Conservation (phyloP, 2,329 filamentous ascomycete genomes). For the Clonostachys solani region DNA sequence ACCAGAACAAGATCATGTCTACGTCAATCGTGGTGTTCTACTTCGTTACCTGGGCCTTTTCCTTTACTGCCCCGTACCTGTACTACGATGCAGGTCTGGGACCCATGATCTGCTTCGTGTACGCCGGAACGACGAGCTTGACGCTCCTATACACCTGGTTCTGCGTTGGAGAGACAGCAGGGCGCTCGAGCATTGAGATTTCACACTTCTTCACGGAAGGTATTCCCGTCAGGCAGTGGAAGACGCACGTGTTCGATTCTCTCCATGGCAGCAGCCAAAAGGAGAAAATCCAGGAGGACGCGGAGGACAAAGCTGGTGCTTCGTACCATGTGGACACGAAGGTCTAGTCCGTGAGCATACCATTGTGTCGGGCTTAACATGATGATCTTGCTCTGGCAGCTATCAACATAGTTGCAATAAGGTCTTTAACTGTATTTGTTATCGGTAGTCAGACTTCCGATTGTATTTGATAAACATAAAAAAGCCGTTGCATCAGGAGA, state of each 20-base stretch:
- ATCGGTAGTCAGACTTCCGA: too few species aligned
- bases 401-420: too few species aligned
- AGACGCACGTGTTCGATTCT: constrained; percentile 10
- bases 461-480: too few species aligned
- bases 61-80: constrained; percentile 25
- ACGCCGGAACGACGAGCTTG: constrained; percentile 18
- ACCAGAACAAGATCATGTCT: constrained; percentile 39
- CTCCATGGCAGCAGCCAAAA: constrained; percentile 1
- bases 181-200: constrained; percentile 26
- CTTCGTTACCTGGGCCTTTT: constrained; percentile 21
- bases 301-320: neutral
- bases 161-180: constrained; percentile 31
- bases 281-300: neutral
- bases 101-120: constrained; percentile 25
- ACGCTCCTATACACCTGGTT: constrained; percentile 24
- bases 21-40: constrained; percentile 33
- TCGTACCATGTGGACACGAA: neutral
- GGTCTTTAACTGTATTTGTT: too few species aligned
- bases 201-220: constrained; percentile 28
- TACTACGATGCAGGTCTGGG: constrained; percentile 23
- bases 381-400: too few species aligned
- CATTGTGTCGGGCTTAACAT: too few species aligned
- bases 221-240: constrained; percentile 25
- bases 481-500: too few species aligned
- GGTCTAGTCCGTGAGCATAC: neutral